These are phyloP conservation scores for Antitrichia curtipendula DNA, from an alignment of 225 moss, liverwort and hornwort species.

Conservation along the genomic window DNA sequence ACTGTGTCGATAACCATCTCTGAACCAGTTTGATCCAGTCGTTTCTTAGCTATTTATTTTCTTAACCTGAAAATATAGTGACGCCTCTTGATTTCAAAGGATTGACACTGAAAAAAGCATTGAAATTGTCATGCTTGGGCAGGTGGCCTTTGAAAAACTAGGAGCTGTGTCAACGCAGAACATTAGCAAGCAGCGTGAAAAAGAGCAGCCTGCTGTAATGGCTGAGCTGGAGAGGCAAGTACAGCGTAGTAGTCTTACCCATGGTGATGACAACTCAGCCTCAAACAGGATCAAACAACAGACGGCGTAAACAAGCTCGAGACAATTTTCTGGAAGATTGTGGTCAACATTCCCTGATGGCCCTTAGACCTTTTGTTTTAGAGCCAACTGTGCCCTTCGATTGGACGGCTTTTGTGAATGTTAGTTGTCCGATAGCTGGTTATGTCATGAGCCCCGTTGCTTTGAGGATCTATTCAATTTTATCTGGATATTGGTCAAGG, in stretches of 20 bases:
- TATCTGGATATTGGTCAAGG: not conserved
- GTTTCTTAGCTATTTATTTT: not conserved
- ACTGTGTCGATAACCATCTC: not conserved
- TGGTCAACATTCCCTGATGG: not conserved
- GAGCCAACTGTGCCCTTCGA: not conserved
- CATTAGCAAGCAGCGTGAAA: conserved; percentile 77
- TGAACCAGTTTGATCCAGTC: not conserved
- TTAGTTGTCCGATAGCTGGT: not conserved
- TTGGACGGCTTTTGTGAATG: not conserved
- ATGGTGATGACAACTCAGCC: conserved; percentile 2
- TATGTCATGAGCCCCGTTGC: not conserved
- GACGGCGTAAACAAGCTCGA: not conserved
- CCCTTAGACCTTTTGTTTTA: not conserved
- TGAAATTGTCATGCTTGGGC: not conserved
- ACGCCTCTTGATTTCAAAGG: not conserved
- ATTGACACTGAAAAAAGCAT: not conserved
- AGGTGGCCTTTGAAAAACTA: conserved; percentile 87
- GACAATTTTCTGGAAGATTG: not conserved
- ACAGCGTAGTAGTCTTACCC: conserved; percentile 33
- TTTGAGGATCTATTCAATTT: not conserved
- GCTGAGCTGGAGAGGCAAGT: conserved; percentile 83
- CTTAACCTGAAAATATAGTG: not conserved
- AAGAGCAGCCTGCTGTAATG: conserved; percentile 74
- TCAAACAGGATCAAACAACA: not conserved
- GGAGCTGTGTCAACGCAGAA: conserved; percentile 66